Evolutionary conservation across 2,329 filamentous ascomycete genomes (phyloP), one percentile per base, ranked within the genome.

Genomic region (Periconia macrospinosa): DNA sequence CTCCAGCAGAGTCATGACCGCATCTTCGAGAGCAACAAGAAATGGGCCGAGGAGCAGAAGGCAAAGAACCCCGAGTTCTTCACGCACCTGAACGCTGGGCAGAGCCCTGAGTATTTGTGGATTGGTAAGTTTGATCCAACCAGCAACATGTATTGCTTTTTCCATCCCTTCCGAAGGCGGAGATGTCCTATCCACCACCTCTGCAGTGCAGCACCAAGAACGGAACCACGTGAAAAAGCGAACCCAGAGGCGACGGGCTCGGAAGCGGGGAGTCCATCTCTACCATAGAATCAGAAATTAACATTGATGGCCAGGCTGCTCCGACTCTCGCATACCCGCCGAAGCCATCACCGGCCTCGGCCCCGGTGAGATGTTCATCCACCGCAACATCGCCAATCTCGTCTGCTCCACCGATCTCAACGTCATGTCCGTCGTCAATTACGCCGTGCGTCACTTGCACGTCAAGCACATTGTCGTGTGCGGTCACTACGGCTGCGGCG

Each of bases 381-480:
- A 72, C 55, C 69, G 70, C 60, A 71, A 72, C 61, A 65, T 69
- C 18, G 63, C 69, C 52, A 72, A 71, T 57, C 69, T 75, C 49
- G 71, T 75, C 54, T 68, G 67, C 64, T 70, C 72, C 60, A 73
- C 70, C 57, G 73, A 75, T 62, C 66, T 75, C 53, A 75, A 74
- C 59, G 71, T 73, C 52, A 74, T 74, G 71, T 71, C 69, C 41
- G 72, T 74, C 52, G 67, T 75, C 33, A 73, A 75, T 62, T 75
- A 75, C 60, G 73, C 73, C 15, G 71, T 75, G 11, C 68, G 71
- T 49, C 71, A 75, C 56, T 66, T 75, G 17, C 66, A 79, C 61
- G 87, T 90, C 62, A 81, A 86, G 71, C 86, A 90, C 73, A 82
- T 90, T 49, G 81, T 90, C 51, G 80, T 90, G 11, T 89, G 86